These are phyloP conservation scores for Willaertia magna DNA, from an alignment of 208 protist species.

Conservation along the genomic window DNA sequence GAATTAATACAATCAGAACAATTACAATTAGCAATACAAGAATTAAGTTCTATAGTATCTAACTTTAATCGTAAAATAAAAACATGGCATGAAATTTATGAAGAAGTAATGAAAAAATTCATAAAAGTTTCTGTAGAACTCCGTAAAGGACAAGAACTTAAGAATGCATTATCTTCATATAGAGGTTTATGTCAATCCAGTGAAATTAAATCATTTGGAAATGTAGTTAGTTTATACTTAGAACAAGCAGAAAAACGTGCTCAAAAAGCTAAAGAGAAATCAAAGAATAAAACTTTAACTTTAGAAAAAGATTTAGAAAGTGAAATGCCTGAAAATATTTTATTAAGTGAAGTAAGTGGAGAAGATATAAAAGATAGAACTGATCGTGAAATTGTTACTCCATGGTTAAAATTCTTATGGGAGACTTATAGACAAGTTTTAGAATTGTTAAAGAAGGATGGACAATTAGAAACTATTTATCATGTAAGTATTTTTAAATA, in stretches of 20 bases:
- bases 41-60: neutral
- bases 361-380: slow-evolving; percentile 21
- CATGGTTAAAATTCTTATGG: slow-evolving; percentile 22
- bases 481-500: neutral
- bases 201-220: neutral
- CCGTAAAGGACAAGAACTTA: neutral
- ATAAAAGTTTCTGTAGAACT: neutral
- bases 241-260: neutral
- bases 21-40: neutral
- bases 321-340: slow-evolving; percentile 17
- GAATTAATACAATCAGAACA: neutral
- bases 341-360: slow-evolving; percentile 7
- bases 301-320: neutral
- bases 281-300: neutral
- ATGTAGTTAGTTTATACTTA: neutral
- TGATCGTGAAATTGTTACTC: slow-evolving; percentile 18
- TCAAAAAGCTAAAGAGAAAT: neutral
- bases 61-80: neutral
- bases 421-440: slow-evolving; percentile 16
- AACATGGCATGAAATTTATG: slow-evolving; percentile 1
- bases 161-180: neutral
- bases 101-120: neutral
- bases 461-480: neutral
- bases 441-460: neutral
- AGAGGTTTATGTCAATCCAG: neutral